Conservation (phyloP, 495 filamentous ascomycete genomes). For the Tuber melanosporum region DNA sequence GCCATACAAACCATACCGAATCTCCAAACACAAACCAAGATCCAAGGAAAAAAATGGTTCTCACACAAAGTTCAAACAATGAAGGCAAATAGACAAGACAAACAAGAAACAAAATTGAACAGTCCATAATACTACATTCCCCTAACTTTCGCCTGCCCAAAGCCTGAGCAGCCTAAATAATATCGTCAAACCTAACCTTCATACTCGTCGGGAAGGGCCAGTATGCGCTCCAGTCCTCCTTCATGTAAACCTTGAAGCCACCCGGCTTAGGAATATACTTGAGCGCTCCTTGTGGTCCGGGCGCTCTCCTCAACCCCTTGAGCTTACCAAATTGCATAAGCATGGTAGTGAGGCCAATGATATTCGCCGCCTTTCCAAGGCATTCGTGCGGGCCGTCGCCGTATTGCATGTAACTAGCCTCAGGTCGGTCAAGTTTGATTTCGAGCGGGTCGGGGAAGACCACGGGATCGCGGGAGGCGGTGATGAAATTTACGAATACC, state of each 20-base stretch:
- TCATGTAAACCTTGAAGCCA: slow-evolving; percentile 63
- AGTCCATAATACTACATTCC: slow-evolving; percentile 10
- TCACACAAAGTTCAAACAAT: not conserved
- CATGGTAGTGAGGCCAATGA: slow-evolving; percentile 55
- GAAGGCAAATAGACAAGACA: not conserved
- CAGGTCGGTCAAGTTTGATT: slow-evolving; percentile 60
- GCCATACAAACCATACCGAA: not conserved
- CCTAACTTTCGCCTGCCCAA: not conserved
- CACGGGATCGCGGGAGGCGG: slow-evolving; percentile 54
- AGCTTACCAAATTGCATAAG: slow-evolving; percentile 53
- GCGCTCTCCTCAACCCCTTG: slow-evolving; percentile 59
- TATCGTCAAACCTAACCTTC: slow-evolving; percentile 52
- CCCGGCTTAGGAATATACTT: slow-evolving; percentile 61
- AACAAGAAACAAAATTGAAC: slow-evolving; percentile 8
- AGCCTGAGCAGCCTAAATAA: slow-evolving; percentile 14
- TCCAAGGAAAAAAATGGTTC: not conserved
- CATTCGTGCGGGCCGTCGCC: slow-evolving; percentile 52
- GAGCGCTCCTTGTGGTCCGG: slow-evolving; percentile 62
- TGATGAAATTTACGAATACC: slow-evolving; percentile 54
- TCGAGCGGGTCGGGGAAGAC: slow-evolving; percentile 63
- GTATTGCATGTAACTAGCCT: slow-evolving; percentile 64
- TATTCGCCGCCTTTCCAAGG: slow-evolving; percentile 54
- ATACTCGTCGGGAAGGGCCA: slow-evolving; percentile 69
- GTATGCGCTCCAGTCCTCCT: slow-evolving; percentile 64
- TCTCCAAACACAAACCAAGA: not conserved